These are phyloP conservation scores for Glonium stellatum DNA, from an alignment of 495 filamentous ascomycete species.

Conservation along the genomic window DNA sequence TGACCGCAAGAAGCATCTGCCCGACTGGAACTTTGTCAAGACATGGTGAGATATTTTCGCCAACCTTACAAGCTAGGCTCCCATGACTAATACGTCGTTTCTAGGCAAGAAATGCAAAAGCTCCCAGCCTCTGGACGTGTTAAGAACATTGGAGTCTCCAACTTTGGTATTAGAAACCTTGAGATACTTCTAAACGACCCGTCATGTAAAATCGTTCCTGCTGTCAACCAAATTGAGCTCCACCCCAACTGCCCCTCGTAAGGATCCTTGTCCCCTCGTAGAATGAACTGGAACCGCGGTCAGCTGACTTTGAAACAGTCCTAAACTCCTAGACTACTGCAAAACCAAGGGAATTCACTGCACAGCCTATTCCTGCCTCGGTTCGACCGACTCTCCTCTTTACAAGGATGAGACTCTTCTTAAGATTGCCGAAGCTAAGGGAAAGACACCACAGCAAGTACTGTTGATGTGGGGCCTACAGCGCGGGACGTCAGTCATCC, in stretches of 20 bases:
- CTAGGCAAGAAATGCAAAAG: slow-evolving; percentile 66
- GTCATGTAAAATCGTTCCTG: slow-evolving; percentile 57
- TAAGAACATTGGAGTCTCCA: slow-evolving; percentile 62
- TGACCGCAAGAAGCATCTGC: slow-evolving; percentile 49
- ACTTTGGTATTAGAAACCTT: slow-evolving; percentile 56
- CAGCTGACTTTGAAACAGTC: slow-evolving; percentile 22
- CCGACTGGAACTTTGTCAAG: slow-evolving; percentile 74
- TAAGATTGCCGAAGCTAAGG: slow-evolving; percentile 36
- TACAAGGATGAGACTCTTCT: slow-evolving; percentile 33
- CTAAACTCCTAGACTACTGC: slow-evolving; percentile 67
- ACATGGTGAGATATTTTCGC: slow-evolving; percentile 50
- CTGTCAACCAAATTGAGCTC: slow-evolving; percentile 81
- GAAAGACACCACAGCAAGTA: slow-evolving; percentile 33
- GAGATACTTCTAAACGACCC: slow-evolving; percentile 51
- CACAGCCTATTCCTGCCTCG: slow-evolving; percentile 40
- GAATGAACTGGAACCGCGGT: too few relatives aligned
- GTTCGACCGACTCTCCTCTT: slow-evolving; percentile 38
- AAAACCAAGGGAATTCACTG: slow-evolving; percentile 39
- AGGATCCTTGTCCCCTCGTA: neutral
- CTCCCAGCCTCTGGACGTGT: slow-evolving; percentile 72
- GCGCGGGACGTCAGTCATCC: slow-evolving; percentile 38
- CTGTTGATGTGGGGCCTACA: slow-evolving; percentile 40
- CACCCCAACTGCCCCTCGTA: slow-evolving; percentile 30
- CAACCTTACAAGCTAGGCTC: neutral
- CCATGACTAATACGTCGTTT: neutral